Percentiles rank a stretch among this genome's conserved stretches.
These are phyloP conservation scores for Acacia pycnantha DNA, from an alignment of 331 rosid genomes.

Conservation along the genomic window DNA sequence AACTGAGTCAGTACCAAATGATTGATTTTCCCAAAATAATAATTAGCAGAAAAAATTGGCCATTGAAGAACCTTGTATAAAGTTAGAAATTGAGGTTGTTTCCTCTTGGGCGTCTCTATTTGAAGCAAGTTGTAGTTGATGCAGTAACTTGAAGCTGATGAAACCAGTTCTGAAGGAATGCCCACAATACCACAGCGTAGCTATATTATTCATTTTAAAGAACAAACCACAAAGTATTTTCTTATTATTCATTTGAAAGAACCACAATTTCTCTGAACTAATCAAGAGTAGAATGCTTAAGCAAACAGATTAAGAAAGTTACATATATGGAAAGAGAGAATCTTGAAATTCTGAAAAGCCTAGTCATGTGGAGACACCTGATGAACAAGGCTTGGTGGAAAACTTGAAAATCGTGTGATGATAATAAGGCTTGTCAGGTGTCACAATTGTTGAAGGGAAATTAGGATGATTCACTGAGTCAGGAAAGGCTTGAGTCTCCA, in stretches of 20 bases:
- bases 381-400: constrained; percentile 35
- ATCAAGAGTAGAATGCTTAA: background rate
- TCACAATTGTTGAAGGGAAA: constrained; percentile 79
- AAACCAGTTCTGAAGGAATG: background rate
- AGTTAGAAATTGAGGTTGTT: too few species aligned
- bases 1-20: too few species aligned
- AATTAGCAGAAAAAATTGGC: too few species aligned
- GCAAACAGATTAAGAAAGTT: too few species aligned
- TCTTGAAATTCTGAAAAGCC: background rate
- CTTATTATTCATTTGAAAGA: constrained; percentile 1
- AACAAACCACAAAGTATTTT: background rate
- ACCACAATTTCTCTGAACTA: background rate
- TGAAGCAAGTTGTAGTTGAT: background rate
- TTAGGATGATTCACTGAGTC: constrained; percentile 72
- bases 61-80: too few species aligned
- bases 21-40: too few species aligned
- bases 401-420: constrained; percentile 58
- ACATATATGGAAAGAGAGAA: background rate
- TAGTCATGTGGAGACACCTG: background rate
- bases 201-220: background rate
- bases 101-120: background rate
- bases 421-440: constrained; percentile 50
- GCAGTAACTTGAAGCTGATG: background rate
- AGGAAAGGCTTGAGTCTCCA: constrained; percentile 79
- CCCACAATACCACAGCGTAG: background rate